Conservation (phyloP, 805 yeast species). For the Candida pseudofarinosa region DNA sequence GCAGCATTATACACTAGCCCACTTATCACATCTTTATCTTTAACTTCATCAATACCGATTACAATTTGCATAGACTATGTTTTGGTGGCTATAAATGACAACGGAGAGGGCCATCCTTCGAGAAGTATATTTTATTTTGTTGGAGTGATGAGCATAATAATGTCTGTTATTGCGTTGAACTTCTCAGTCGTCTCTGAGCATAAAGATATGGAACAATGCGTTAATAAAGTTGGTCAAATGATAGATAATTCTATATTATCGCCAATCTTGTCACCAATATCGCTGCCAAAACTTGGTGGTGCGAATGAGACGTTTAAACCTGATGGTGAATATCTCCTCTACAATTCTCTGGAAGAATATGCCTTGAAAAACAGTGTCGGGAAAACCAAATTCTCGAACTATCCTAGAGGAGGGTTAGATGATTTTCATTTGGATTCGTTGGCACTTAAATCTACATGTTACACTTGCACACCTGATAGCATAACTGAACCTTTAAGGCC, state of each 20-base stretch:
- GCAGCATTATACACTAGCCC: conserved; percentile 55
- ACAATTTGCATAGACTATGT: conserved; percentile 48
- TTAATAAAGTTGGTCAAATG: not conserved
- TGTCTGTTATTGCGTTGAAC: conserved; percentile 46
- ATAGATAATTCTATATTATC: conserved; percentile 18
- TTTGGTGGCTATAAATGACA: conserved; percentile 21
- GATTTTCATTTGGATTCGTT: too few relatives aligned
- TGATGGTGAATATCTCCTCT: too few relatives aligned
- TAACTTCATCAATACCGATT: conserved; percentile 51
- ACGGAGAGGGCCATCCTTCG: conserved; percentile 10
- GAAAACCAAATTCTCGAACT: too few relatives aligned
- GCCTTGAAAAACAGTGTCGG: too few relatives aligned
- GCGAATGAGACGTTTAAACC: too few relatives aligned
- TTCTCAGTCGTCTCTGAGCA: conserved; percentile 39
- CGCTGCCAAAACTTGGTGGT: conserved; percentile 16
- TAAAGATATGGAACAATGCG: conserved; percentile 42
- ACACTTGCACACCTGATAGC: too few relatives aligned
- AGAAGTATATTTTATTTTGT: conserved; percentile 32
- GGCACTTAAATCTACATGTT: too few relatives aligned
- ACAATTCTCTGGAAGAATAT: too few relatives aligned
- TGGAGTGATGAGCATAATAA: conserved; percentile 46
- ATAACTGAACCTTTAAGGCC: too few relatives aligned
- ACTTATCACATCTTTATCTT: conserved; percentile 46
- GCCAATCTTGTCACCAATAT: conserved; percentile 44
- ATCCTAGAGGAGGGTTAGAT: too few relatives aligned